Base-by-base conservation (phyloP, 2,329 filamentous ascomycete genomes). In the Phaeosphaeria sp. region DNA sequence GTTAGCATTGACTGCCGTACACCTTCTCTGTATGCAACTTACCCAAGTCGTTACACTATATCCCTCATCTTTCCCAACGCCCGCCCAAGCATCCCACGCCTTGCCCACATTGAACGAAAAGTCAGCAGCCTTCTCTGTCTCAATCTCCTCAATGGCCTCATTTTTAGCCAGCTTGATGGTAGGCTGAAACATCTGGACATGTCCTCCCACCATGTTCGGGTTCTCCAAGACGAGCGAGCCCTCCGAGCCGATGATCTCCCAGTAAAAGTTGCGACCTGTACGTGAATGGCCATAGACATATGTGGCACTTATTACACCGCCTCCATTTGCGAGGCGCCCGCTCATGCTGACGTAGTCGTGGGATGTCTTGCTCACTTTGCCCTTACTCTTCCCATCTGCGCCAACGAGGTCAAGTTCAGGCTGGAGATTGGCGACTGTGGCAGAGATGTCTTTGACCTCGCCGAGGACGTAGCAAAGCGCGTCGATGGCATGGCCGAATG, bases 61-160 rank as follows among this genome's bases (percentile, higher is more conserved):
- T 13, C 69, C 67, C 21, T 70, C 60, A 1, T 69, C 67, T 9
- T 65, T 42, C 8, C 65, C 71, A 6, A 57, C 68, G 64, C 59
- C 76, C 5, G 83, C 83, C 74, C 81, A 86, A 1, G 77, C 79
- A 64, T 89, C 86, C 72, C 88, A 89, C 0, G 87, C 64, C 20
- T 78, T 79, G 0, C 80, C 86, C 25, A 89, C 82, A 61, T 81
- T 83, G 51, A 81, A 86, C 7, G 76, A 78, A 1, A 84, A 74
- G 18, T 78, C 67, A 13, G 81, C 80, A 0, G 75, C 81, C 24
- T 75, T 80, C 44, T 82, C 82, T 24, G 87, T 80, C 50, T 86
- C 80, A 0, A 89, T 66, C 0, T 59, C 58, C 20, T 72, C 67
- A 18, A 78, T 62, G 27, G 81, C 79, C 24, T 62, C 78, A 27